phyloP scores from a whole-genome alignment of 768 basidiomycete species.

The Leccinellum luteum region DNA sequence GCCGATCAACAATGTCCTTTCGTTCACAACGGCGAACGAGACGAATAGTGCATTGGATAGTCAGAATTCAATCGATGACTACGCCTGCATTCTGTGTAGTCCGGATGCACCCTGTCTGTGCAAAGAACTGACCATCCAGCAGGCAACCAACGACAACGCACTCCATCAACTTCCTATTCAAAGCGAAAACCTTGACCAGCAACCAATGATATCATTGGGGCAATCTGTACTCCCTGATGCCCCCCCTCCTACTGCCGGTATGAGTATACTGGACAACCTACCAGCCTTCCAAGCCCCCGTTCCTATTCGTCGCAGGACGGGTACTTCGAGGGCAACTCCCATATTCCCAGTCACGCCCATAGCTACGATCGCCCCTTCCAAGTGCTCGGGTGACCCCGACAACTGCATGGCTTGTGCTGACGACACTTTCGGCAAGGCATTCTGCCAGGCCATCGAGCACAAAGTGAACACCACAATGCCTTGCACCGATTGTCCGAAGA shows the following conservation, averaged over 20 bases:
- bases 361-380: slow-evolving; percentile 32
- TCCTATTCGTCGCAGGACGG: slow-evolving; percentile 63
- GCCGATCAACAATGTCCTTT: slow-evolving; percentile 33
- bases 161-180: slow-evolving; percentile 14
- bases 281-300: slow-evolving; percentile 81
- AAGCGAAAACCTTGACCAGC: slow-evolving; percentile 10
- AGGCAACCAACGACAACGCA: slow-evolving; percentile 30
- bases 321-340: slow-evolving; percentile 39
- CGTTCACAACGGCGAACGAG: slow-evolving; percentile 34
- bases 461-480: slow-evolving; percentile 50
- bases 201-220: slow-evolving; percentile 19
- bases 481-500: slow-evolving; percentile 57
- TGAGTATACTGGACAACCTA: slow-evolving; percentile 73
- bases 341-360: slow-evolving; percentile 52
- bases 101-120: slow-evolving; percentile 74
- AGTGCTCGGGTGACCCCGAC: slow-evolving; percentile 82
- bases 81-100: slow-evolving; percentile 71
- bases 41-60: slow-evolving; percentile 33
- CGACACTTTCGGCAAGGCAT: slow-evolving; percentile 84
- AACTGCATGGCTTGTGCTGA: slow-evolving; percentile 86
- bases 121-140: slow-evolving; percentile 58
- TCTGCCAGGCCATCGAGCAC: slow-evolving; percentile 73
- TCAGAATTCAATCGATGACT: slow-evolving; percentile 32
- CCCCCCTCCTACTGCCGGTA: slow-evolving; percentile 24
- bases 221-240: slow-evolving; percentile 28